Conservation (phyloP, 495 filamentous ascomycete genomes). For the Neurospora africana region DNA sequence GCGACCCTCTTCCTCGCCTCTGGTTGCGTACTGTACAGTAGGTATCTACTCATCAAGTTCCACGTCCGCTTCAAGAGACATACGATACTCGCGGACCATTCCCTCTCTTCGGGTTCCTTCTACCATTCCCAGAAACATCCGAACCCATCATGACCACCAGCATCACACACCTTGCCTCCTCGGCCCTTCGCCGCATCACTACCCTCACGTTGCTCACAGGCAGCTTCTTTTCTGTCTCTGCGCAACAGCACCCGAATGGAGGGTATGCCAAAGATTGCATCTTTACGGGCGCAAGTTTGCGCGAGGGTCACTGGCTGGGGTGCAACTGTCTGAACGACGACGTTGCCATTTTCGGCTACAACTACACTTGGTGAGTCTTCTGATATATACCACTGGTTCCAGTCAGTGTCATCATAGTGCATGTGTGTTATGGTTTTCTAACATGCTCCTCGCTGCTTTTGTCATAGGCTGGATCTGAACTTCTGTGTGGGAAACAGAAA, state of each 20-base stretch:
- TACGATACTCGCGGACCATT: not conserved
- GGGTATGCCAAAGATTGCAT: constrained; percentile 8
- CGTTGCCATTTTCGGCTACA: constrained; percentile 9
- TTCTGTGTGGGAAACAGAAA: constrained; percentile 13
- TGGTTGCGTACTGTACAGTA: not conserved
- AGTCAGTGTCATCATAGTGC: not conserved
- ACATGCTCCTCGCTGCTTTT: not conserved
- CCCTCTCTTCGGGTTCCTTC: not conserved
- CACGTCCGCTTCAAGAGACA: not conserved
- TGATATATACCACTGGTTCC: not conserved
- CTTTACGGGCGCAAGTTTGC: constrained; percentile 5
- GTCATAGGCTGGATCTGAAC: constrained; percentile 13
- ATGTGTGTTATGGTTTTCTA: not conserved
- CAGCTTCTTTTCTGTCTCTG: not conserved
- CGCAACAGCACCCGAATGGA: not conserved
- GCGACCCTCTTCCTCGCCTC: not conserved
- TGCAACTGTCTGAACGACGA: constrained; percentile 11
- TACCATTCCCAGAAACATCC: not conserved
- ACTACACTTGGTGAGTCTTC: constrained; percentile 12
- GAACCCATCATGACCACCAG: not conserved
- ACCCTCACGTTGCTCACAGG: not conserved
- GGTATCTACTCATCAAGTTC: not conserved
- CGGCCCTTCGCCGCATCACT: not conserved
- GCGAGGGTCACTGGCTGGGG: constrained; percentile 10
- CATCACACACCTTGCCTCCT: not conserved